phyloP scores from a whole-genome alignment of 176 grass and related monocot species.

The Oryza brachyantha region DNA sequence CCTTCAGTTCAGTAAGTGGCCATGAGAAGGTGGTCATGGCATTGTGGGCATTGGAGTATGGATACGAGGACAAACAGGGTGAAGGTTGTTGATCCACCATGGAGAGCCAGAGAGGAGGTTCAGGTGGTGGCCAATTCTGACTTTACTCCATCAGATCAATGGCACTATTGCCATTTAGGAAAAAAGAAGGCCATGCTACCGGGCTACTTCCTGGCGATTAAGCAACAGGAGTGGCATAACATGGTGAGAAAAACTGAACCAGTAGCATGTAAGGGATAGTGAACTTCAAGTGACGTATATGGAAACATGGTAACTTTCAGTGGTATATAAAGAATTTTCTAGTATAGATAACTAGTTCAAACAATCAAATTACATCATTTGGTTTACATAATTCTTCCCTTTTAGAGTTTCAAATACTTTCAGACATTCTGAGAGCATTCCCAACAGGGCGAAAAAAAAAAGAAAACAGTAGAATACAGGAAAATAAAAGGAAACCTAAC shows the following conservation, averaged over 20 bases:
- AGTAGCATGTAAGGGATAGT: not conserved
- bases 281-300: not conserved
- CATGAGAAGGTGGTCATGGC: not conserved
- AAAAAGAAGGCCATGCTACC: not conserved
- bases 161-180: not conserved
- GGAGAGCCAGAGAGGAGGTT: not conserved
- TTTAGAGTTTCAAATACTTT: not conserved
- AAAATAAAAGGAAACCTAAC: constrained; percentile 34
- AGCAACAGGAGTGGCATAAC: not conserved
- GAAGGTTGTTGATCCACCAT: not conserved
- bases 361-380: not conserved
- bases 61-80: not conserved
- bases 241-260: not conserved
- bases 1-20: not conserved
- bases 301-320: not conserved
- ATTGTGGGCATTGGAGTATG: not conserved
- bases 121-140: not conserved
- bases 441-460: constrained; percentile 26
- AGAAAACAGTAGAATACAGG: not conserved
- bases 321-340: not conserved
- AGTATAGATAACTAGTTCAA: not conserved
- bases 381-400: not conserved
- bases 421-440: not conserved
- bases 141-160: not conserved
- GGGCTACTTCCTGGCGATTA: not conserved